These are phyloP conservation scores for Solanum virginianum DNA, from an alignment of 257 asterid species.

Conservation along the genomic window DNA sequence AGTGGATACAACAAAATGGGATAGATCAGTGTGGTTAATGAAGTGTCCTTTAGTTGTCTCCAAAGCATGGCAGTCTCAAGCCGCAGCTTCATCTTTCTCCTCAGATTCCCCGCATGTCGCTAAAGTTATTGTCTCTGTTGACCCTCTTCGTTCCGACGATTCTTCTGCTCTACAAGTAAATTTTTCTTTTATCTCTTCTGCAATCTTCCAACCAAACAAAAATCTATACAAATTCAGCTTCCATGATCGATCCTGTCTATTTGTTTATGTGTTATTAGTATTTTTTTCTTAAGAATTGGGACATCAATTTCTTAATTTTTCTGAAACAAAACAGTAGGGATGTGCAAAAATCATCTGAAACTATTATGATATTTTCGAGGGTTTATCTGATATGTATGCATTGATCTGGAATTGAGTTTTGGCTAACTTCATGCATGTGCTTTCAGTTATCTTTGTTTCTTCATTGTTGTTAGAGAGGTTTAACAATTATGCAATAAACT, in stretches of 20 bases:
- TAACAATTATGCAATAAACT: neutral
- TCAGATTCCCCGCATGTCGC: slow-evolving; percentile 48
- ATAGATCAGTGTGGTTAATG: slow-evolving; percentile 79
- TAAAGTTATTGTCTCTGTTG: slow-evolving; percentile 76
- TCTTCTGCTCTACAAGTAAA: slow-evolving; percentile 41
- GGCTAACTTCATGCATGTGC: neutral
- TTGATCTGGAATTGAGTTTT: neutral
- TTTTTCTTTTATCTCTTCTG: neutral
- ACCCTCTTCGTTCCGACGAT: slow-evolving; percentile 54
- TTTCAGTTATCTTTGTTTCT: neutral
- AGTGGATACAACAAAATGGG: slow-evolving; percentile 48
- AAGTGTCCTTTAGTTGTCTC: slow-evolving; percentile 85
- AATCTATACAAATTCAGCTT: neutral
- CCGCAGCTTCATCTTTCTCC: slow-evolving; percentile 29
- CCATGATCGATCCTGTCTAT: neutral
- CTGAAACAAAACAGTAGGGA: neutral
- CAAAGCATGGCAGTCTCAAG: slow-evolving; percentile 66
- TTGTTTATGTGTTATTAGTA: neutral
- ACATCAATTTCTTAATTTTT: neutral
- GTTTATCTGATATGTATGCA: neutral
- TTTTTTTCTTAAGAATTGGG: neutral
- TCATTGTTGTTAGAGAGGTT: neutral
- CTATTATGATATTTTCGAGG: neutral
- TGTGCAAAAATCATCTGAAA: neutral
- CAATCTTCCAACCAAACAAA: neutral